Evolutionary conservation across 192 early-diverging fungal species (phyloP).

Genomic region (Backusella macrospora): DNA sequence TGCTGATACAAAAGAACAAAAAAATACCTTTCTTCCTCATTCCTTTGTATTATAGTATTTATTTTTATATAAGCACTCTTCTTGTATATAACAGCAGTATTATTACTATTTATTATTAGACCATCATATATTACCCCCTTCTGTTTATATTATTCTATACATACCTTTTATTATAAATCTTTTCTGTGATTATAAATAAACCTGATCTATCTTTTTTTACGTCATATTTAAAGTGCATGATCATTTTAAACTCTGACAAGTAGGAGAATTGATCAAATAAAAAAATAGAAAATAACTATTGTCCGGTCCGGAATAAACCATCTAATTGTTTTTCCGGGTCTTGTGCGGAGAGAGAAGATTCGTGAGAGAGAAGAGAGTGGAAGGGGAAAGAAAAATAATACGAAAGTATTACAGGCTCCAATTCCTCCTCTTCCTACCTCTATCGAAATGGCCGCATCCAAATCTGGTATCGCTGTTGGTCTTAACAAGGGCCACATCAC

Average conservation of each 20-base stretch:
- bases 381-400: neutral
- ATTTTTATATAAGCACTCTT: neutral
- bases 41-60: conserved; percentile 9
- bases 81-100: conserved; percentile 3
- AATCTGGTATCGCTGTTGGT: conserved; percentile 88
- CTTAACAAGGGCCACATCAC: conserved; percentile 92
- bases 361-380: neutral
- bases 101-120: neutral
- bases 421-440: conserved; percentile 20
- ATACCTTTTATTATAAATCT: neutral
- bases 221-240: neutral
- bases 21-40: neutral
- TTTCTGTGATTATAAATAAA: neutral
- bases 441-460: conserved; percentile 54
- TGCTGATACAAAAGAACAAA: neutral
- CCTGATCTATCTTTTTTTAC: neutral
- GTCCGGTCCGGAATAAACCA: neutral
- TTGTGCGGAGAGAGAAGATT: neutral
- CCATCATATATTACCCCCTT: neutral
- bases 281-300: neutral
- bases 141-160: neutral
- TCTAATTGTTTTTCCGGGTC: neutral
- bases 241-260: neutral
- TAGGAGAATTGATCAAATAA: neutral
- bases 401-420: neutral